Conservation (phyloP, 768 basidiomycete species). For the Gloeostereum incarnatum region DNA sequence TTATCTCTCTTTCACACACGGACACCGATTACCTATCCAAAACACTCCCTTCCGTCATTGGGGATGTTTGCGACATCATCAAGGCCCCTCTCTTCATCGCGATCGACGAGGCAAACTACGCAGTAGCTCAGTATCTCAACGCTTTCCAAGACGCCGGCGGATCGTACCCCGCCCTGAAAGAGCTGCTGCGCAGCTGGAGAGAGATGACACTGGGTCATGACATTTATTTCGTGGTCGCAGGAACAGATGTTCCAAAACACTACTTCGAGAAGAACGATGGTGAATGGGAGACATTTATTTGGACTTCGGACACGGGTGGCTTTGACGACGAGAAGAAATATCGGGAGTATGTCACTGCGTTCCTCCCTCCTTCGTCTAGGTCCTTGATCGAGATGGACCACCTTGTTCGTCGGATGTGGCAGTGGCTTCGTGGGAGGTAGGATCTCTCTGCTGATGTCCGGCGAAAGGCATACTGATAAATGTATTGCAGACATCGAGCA, state of each 20-base stretch:
- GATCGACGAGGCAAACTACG: constrained; percentile 4
- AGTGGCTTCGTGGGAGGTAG: constrained; percentile 9
- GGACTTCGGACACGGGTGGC: constrained; percentile 6
- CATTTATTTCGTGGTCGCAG: constrained; percentile 2
- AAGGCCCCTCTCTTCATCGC: background rate
- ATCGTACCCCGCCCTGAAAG: constrained; percentile 4
- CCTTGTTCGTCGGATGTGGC: constrained; percentile 7
- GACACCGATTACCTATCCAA: background rate
- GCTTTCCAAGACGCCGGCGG: constrained; percentile 1
- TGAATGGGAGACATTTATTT: constrained; percentile 5
- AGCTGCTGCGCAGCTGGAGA: constrained; percentile 1
- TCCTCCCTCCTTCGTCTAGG: constrained; percentile 3
- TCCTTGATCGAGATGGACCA: background rate
- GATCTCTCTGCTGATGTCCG: background rate
- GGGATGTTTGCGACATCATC: background rate
- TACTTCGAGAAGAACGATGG: background rate
- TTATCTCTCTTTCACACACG: background rate
- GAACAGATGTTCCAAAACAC: constrained; percentile 1
- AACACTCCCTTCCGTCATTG: background rate
- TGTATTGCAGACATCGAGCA: constrained; percentile 2
- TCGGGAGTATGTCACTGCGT: constrained; percentile 1
- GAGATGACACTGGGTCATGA: background rate
- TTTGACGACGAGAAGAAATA: constrained; percentile 4
- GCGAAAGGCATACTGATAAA: background rate
- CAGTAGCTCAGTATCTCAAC: background rate